Evolutionary conservation across 345 rosid genomes (phyloP).

Genomic region (Kernera saxatilis): DNA sequence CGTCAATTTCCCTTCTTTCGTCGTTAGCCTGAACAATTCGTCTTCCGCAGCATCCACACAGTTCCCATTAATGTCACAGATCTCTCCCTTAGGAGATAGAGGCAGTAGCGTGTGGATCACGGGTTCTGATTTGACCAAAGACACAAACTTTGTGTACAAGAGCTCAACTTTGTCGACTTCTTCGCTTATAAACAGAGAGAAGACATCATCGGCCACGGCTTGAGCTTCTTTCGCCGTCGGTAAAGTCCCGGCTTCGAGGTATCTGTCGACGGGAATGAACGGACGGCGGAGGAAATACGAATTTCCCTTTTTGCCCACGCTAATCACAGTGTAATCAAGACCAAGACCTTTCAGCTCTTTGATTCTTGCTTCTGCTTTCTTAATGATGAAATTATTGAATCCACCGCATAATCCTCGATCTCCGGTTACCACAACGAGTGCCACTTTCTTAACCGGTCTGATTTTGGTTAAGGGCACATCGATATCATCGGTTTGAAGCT

Average conservation of each 20-base stretch:
- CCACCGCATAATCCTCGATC: conserved; percentile 91
- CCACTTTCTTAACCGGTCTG: conserved; percentile 95
- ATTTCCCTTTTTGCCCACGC: conserved; percentile 92
- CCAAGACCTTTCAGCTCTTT: conserved; percentile 62
- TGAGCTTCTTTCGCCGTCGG: conserved; percentile 80
- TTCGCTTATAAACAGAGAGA: conserved; percentile 69
- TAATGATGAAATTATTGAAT: conserved; percentile 62
- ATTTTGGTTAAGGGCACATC: conserved; percentile 75
- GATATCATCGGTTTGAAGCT: conserved; percentile 78
- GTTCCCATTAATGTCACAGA: conserved; percentile 76
- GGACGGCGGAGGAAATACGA: conserved; percentile 70
- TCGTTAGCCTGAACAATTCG: conserved; percentile 85
- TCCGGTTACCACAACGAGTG: conserved; percentile 85
- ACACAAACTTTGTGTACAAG: conserved; percentile 86
- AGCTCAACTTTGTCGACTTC: conserved; percentile 97
- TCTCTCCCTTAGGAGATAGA: conserved; percentile 83
- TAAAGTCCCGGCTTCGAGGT: conserved; percentile 39
- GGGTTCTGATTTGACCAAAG: conserved; percentile 75
- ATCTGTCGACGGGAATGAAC: conserved; percentile 70
- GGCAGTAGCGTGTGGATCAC: conserved; percentile 90
- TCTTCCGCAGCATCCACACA: conserved; percentile 96
- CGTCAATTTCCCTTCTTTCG: conserved; percentile 81
- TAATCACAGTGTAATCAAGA: conserved; percentile 55
- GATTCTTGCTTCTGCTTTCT: conserved; percentile 80
- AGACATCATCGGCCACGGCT: conserved; percentile 64